Evolutionary conservation across 148 eudicot genomes (phyloP).

Genomic region (Rhododendron ovatum): DNA sequence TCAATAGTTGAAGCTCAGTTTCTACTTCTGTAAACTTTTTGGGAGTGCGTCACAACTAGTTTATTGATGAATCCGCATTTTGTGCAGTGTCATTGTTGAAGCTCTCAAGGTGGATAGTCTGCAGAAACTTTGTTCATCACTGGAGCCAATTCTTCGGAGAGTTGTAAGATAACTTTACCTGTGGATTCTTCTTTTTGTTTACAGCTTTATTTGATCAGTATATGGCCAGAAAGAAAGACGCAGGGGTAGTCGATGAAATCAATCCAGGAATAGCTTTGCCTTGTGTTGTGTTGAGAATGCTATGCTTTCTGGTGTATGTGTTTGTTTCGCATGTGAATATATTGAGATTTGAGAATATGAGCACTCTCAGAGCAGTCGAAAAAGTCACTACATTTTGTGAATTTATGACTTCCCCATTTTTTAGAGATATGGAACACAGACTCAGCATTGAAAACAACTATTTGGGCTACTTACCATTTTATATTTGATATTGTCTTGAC

Average conservation of each 20-base stretch:
- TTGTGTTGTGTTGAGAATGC: background rate
- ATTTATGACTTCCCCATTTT: background rate
- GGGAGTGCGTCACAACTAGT: background rate
- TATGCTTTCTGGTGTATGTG: background rate
- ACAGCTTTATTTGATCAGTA: background rate
- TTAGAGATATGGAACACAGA: background rate
- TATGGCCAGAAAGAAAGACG: background rate
- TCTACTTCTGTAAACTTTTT: background rate
- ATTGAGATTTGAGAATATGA: background rate
- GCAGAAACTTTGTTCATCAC: slow-evolving; percentile 92
- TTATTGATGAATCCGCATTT: slow-evolving; percentile 8
- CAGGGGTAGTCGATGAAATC: background rate
- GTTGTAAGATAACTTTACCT: slow-evolving; percentile 65
- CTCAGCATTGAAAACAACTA: background rate
- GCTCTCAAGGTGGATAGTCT: slow-evolving; percentile 96
- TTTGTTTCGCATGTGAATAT: background rate
- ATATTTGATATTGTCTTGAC: background rate
- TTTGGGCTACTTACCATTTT: background rate
- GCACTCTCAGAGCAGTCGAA: background rate
- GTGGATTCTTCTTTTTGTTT: slow-evolving; percentile 22
- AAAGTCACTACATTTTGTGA: background rate
- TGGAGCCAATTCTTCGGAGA: slow-evolving; percentile 97
- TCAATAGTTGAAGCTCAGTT: background rate
- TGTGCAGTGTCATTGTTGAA: slow-evolving; percentile 89
- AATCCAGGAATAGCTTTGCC: background rate